Base-by-base conservation (phyloP, 495 filamentous ascomycete species). In the Penicillium angulare region DNA sequence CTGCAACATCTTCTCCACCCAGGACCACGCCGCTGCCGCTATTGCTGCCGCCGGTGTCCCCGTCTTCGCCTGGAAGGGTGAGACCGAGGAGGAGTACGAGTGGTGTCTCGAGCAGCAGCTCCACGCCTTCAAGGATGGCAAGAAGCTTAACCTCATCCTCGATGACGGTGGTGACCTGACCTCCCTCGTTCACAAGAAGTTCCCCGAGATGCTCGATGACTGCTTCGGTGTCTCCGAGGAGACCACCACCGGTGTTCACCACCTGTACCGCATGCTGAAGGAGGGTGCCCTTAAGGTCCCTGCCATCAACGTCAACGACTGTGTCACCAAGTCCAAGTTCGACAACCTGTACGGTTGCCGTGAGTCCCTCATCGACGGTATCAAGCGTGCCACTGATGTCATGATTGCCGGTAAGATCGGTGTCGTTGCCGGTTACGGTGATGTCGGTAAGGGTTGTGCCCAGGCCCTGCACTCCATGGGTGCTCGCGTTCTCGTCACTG, bases 101-200 rank as follows among this genome's bases (percentile, higher is more conserved):
- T 98, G 93, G 93, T 98, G 93, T 73, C 78, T 98, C 65, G 93
- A 97, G 79, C 93, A 98, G 82, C 95, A 97, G 80, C 88, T 98
- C 61, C 65, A 79, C 43, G 88, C 93, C 64, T 98, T 98, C 88
- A 95, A 93, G 78, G 89, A 95, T 72, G 86, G 83, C 84, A 86
- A 96, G 84, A 85, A 84, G 75, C 85, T 98, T 57, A 98, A 98
- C 84, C 78, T 98, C 52, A 98, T 98, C 77, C 90, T 98, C 60
- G 93, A 98, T 65, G 93, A 98, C 65, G 93, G 93, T 78, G 93
- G 93, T 80, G 93, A 98, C 71, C 80, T 98, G 47, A 98, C 93
- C 63, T 84, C 90, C 59, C 86, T 98, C 53, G 89, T 98, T 63
- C 93, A 98, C 86, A 80, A 81, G 68, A 97, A 97, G 82, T 95